These are phyloP conservation scores for Syzygium oleosum DNA, from an alignment of 345 rosid genomes.

Conservation along the genomic window DNA sequence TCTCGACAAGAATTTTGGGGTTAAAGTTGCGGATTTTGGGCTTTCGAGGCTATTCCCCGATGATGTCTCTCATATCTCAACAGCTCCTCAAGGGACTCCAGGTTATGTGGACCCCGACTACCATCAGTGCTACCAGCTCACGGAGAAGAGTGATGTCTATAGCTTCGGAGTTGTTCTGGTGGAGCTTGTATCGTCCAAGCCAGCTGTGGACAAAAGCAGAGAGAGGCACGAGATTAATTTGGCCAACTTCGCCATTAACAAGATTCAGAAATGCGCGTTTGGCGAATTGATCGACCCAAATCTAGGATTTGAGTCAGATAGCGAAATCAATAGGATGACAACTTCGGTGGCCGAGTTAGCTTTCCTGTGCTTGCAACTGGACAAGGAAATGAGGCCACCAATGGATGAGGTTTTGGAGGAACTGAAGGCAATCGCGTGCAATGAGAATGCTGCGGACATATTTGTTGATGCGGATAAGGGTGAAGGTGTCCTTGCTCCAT, in stretches of 20 bases:
- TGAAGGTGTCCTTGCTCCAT: not conserved
- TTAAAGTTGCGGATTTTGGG: conserved; percentile 8
- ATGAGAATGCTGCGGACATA: not conserved
- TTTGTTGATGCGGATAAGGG: not conserved
- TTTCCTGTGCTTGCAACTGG: conserved; percentile 8
- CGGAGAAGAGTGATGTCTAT: conserved; percentile 8
- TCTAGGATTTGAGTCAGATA: conserved; percentile 2
- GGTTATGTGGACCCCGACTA: conserved; percentile 12
- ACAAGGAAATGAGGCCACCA: conserved; percentile 5
- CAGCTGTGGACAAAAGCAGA: conserved; percentile 7
- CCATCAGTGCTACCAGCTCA: conserved; percentile 11
- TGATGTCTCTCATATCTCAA: conserved; percentile 5
- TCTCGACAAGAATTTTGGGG: conserved; percentile 7
- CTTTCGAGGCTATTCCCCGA: conserved; percentile 3
- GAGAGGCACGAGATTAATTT: conserved; percentile 6
- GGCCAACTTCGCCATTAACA: conserved; percentile 4
- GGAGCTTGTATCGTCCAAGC: conserved; percentile 3
- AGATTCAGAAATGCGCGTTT: not conserved
- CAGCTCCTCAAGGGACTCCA: conserved; percentile 17
- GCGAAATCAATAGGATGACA: not conserved
- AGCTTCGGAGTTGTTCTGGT: conserved; percentile 12
- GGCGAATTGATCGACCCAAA: not conserved
- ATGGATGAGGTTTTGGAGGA: not conserved
- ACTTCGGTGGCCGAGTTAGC: conserved; percentile 3
- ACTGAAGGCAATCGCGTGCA: not conserved